A percentile compares a stretch with the other conserved stretches of the same genome.
Evolutionary conservation across 345 rosid genomes (phyloP).

Genomic region (sweet orange (Citrus sinensis)): DVS_A1.0 CM039164.1:23360001-23360500

Average conservation of each 20-base stretch:
- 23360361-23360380: not conserved
- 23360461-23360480: too few relatives aligned
- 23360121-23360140: not conserved
- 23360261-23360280: not conserved
- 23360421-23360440: not conserved
- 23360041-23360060: not conserved
- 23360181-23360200: too few relatives aligned
- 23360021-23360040: not conserved
- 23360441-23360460: not conserved
- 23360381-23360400: not conserved
- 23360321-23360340: not conserved
- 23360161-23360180: not conserved
- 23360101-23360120: too few relatives aligned
- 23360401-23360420: not conserved
- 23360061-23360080: slow-evolving; percentile 3
- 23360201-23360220: too few relatives aligned
- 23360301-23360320: not conserved
- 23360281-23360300: not conserved
- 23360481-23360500: not conserved
- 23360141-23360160: not conserved
- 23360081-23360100: not conserved
- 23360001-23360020: not conserved
- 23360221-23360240: too few relatives aligned
- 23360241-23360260: not conserved
- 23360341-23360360: not conserved